Evolutionary conservation across 345 rosid genomes (phyloP), one percentile per base, ranked within the genome.

Genomic region (Aurinia saxatilis): DNA sequence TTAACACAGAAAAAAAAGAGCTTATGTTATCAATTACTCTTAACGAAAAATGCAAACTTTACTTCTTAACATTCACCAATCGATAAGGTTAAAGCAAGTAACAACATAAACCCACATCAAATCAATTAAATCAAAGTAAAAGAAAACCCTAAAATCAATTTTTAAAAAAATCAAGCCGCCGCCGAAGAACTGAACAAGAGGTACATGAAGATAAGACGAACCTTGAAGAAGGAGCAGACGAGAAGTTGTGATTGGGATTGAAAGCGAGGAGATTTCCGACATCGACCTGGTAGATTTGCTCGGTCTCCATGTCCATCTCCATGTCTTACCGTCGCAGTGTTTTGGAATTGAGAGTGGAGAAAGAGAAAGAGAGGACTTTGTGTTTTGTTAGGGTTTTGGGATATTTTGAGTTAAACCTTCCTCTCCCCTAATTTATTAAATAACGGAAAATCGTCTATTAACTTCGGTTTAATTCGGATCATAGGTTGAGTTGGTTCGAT

Each of bases 241-340:
- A 14, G 50, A 82, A 80, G 19, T 42, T 66, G 65, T 82, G 81
- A 60, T 54, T 74, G 9, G 84, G 67, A 67, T 88, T 80, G 66
- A 73, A 86, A 64, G 81, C 90, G 65, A 82, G 41, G 39, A 91
- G 91, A 77, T 88, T 77, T 13, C 96, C 95, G 27, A 86, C 75
- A 84, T 91, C 91, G 2, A 86, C 66, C 61, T 77, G 72, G 66
- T 56, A 56, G 46, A 65, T 45, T 12, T 60, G 75, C 60, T 77
- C 87, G 73, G 47, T 71, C 56, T 64, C 77, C 31, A 6, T 27
- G 7, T 27, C 31, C 31, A 6, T 27, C 6, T 27, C 31, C 76
- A 72, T 72, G 40, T 66, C 60, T 71, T 34, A 33, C 19, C 65
- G 70, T 53, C 60, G 40, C 40, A 23, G 60, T 57, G 65, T 33